A percentile compares a stretch with the other conserved stretches of the same genome.
Evolutionary conservation across 2,329 filamentous ascomycete genomes (phyloP).

Genomic region (Coniochaeta sp.): DNA sequence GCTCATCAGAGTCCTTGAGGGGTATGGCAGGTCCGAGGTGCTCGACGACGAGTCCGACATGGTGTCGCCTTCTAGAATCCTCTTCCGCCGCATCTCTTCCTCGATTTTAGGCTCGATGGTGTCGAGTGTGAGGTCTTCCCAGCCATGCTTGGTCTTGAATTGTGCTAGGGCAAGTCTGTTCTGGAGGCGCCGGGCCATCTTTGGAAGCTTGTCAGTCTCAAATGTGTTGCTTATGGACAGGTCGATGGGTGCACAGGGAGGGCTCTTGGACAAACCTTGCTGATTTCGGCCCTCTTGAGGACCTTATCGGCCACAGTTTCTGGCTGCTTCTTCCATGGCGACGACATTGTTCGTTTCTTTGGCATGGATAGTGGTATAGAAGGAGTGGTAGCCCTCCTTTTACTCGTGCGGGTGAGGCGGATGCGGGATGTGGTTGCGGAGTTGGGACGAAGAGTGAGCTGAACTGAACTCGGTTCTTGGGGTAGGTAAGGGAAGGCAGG

Average conservation of each 20-base stretch:
- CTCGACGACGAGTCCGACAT: constrained; percentile 83
- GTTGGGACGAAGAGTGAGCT: not conserved
- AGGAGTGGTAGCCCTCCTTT: not conserved
- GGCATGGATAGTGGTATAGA: constrained; percentile 11
- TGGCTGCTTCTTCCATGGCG: constrained; percentile 55
- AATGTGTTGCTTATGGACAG: not conserved
- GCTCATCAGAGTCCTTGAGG: constrained; percentile 64
- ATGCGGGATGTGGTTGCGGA: constrained; percentile 9
- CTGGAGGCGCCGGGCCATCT: constrained; percentile 92
- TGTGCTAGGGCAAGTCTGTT: constrained; percentile 91
- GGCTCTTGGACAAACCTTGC: constrained; percentile 50
- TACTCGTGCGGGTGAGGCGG: constrained; percentile 5
- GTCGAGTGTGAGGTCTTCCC: constrained; percentile 83
- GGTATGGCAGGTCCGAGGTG: constrained; percentile 69
- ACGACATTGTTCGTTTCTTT: constrained; percentile 41
- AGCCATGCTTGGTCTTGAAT: constrained; percentile 94
- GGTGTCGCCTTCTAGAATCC: constrained; percentile 61
- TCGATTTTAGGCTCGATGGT: constrained; percentile 79
- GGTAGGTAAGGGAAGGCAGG: too few relatives aligned
- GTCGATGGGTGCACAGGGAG: not conserved
- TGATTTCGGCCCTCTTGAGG: constrained; percentile 65
- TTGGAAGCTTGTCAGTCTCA: constrained; percentile 11
- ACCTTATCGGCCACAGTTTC: constrained; percentile 61
- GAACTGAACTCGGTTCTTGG: constrained; percentile 9
- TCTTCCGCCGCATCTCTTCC: constrained; percentile 66